Conservation (phyloP, 495 filamentous ascomycete genomes). For the Penicillium chermesinum region DNA sequence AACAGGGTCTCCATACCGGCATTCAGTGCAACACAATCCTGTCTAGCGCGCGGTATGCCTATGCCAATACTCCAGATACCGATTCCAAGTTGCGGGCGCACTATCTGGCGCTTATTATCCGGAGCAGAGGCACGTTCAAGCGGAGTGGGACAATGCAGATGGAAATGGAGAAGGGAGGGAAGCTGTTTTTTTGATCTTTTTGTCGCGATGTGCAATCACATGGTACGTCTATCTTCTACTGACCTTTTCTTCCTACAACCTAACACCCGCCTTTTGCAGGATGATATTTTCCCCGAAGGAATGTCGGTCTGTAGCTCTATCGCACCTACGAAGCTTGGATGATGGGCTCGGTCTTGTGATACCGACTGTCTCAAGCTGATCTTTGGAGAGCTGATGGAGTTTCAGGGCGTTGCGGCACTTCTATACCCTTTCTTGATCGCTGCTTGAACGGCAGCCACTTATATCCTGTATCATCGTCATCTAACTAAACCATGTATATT, state of each 20-base stretch:
- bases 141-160: slow-evolving; percentile 93
- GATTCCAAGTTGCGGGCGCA: slow-evolving; percentile 87
- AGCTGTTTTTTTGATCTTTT: slow-evolving; percentile 91
- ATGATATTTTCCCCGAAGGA: slow-evolving; percentile 17
- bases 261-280: slow-evolving; percentile 14
- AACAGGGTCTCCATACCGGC: slow-evolving; percentile 78
- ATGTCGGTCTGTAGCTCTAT: slow-evolving; percentile 19
- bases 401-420: no score
- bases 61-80: slow-evolving; percentile 79
- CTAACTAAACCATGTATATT: no score
- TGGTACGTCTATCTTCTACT: slow-evolving; percentile 39
- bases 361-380: no score
- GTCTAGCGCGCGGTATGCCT: slow-evolving; percentile 76
- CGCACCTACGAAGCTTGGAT: slow-evolving; percentile 1
- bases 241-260: background rate
- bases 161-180: slow-evolving; percentile 84
- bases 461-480: no score
- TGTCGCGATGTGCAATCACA: slow-evolving; percentile 88
- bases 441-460: no score
- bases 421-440: no score
- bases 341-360: background rate
- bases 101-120: slow-evolving; percentile 87
- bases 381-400: no score
- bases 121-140: slow-evolving; percentile 80
- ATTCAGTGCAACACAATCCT: slow-evolving; percentile 83